Evolutionary conservation across 2,329 filamentous ascomycete species (phyloP), one percentile per base, ranked within the genome.

Genomic region (Rhynchosporium agropyri): DNA sequence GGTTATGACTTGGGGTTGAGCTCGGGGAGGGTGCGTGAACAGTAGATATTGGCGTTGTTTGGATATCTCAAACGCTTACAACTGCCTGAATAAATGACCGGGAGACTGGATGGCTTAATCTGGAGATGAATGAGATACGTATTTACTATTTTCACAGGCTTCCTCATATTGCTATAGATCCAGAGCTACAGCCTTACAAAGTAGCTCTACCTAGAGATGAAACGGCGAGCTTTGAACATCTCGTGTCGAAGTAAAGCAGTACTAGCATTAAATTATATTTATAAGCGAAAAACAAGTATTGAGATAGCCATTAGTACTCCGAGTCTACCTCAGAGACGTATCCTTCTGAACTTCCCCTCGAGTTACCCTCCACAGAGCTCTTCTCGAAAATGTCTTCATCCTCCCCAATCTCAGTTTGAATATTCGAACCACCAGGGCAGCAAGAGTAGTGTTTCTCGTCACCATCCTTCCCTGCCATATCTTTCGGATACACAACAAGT

Each of bases 331-430:
- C 36, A 15, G 51, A 54, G 28, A 20, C 36, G 7, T 53, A 31
- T 26, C 10, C 50, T n/a, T 53, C 50, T 12, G 36, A 54, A 12
- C 51, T 54, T 3, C 13, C 29, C 8, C 20, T 13, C 28, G 20
- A 45, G 7, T 26, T 45, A 20, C 15, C 40, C 12, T 46, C 54
- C 12, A 10, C 54, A 3, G 28, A 57, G 26, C n/a, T 28, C 26
- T 57, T 28, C 29, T 57, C 54, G 10, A 36, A 51, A 28, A 31
- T n/a, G 12, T 57, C 42, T 20, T 55, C 53, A 2, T 42, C 36
- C 4, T 42, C 36, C 6, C 31, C 38, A 20, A 57, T 45, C 28
- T 57, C 54, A 46, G 33, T 57, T 40, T 57, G 54, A 13, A 57
- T 28, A 9, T 57, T 45, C 7, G 10, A 15, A 33, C 54, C 45